These are phyloP conservation scores for Fusarium proliferatum DNA, from an alignment of 2,329 filamentous ascomycete species.

Conservation along the genomic window DNA sequence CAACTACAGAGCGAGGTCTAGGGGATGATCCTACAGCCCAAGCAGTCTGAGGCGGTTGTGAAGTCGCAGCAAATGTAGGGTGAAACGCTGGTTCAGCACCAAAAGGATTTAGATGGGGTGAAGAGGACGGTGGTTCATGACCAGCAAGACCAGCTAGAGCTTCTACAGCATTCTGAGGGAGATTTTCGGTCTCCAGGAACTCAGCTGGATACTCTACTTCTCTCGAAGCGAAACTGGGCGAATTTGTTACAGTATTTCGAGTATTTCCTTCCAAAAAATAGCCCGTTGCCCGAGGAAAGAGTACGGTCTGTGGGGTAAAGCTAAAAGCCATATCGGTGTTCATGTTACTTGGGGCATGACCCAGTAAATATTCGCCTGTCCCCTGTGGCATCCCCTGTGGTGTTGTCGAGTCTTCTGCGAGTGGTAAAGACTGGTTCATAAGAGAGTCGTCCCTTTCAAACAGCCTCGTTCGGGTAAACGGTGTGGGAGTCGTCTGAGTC, in stretches of 20 bases:
- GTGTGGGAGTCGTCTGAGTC: constrained; percentile 39
- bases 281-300: constrained; percentile 27
- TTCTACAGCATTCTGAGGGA: constrained; percentile 10
- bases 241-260: constrained; percentile 7
- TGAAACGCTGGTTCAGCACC: constrained; percentile 15
- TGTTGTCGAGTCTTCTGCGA: constrained; percentile 13
- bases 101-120: constrained; percentile 16
- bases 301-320: constrained; percentile 31
- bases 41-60: constrained; percentile 14
- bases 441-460: constrained; percentile 16
- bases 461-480: constrained; percentile 37
- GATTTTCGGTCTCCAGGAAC: constrained; percentile 31
- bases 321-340: constrained; percentile 30
- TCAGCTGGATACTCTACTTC: constrained; percentile 37
- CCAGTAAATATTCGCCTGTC: constrained; percentile 16
- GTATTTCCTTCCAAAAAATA: constrained; percentile 20
- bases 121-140: constrained; percentile 5
- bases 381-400: constrained; percentile 8
- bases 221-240: constrained; percentile 9
- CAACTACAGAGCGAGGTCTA: constrained; percentile 12
- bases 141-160: constrained; percentile 18
- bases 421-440: constrained; percentile 19
- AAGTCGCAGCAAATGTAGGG: constrained; percentile 8
- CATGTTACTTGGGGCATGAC: constrained; percentile 17
- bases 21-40: constrained; percentile 24